Evolutionary conservation across 2,329 filamentous ascomycete species (phyloP).

Genomic region (Aspergillus caelatus): DNA sequence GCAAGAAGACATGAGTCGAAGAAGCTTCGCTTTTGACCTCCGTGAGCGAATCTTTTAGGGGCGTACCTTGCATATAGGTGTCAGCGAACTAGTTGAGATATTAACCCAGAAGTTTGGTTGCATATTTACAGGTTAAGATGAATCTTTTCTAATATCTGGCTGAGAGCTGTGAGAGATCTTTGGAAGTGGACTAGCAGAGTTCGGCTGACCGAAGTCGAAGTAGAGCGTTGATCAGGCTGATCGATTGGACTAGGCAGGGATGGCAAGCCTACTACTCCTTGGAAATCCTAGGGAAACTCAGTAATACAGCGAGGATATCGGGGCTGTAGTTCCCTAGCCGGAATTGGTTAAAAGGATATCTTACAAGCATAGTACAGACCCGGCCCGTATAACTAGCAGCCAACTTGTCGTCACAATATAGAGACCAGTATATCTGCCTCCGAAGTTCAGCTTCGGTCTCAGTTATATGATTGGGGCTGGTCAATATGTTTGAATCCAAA

Average conservation of each 20-base stretch:
- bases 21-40: conserved; percentile 26
- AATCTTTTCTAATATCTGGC: conserved; percentile 28
- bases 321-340: too few relatives aligned
- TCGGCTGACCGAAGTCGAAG: not conserved
- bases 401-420: conserved; percentile 41
- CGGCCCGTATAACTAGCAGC: conserved; percentile 39
- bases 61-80: conserved; percentile 27
- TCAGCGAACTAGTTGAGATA: not conserved
- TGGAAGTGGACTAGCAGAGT: not conserved
- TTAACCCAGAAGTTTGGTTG: too few relatives aligned
- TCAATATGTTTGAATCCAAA: conserved; percentile 34
- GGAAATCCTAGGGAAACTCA: not conserved
- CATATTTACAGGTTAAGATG: conserved; percentile 32
- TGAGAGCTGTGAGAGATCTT: not conserved
- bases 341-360: not conserved
- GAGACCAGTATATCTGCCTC: conserved; percentile 42
- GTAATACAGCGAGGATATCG: not conserved
- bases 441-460: conserved; percentile 34
- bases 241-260: conserved; percentile 13
- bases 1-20: conserved; percentile 35
- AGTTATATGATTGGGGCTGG: conserved; percentile 27
- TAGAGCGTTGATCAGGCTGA: conserved; percentile 15
- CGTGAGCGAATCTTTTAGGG: conserved; percentile 28
- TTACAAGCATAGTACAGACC: conserved; percentile 40
- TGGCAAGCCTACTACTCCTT: not conserved